A percentile compares a stretch with the other conserved stretches of the same genome.
These are phyloP conservation scores for Diplosphaera chodatii DNA, from an alignment of 139 green algal genomes.

Conservation along the genomic window DNA sequence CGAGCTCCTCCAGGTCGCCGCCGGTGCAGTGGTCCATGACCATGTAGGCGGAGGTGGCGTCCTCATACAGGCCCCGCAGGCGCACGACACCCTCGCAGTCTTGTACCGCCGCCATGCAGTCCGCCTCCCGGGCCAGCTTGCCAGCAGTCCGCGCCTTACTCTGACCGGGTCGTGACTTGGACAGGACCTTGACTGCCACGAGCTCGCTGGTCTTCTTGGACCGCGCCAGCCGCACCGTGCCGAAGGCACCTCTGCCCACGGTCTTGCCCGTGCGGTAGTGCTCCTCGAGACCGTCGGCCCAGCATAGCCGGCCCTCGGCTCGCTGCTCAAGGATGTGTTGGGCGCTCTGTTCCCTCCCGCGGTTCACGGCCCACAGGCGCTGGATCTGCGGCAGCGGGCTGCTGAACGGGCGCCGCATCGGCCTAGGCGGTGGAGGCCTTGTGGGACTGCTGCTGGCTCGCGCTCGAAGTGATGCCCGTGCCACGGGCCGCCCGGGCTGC, in stretches of 20 bases:
- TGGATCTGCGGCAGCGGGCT: neutral
- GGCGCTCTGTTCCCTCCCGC: neutral
- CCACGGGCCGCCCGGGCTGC: too few species aligned
- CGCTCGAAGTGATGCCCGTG: neutral
- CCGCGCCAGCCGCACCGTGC: neutral
- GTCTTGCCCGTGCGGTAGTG: neutral
- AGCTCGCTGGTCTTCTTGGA: neutral
- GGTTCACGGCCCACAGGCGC: neutral
- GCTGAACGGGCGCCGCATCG: neutral
- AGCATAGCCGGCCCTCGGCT: neutral
- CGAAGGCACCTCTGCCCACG: neutral
- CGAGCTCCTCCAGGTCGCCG: conserved; percentile 3
- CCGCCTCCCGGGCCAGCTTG: neutral
- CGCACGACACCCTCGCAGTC: neutral
- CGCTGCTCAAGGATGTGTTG: neutral
- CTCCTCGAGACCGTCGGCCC: neutral
- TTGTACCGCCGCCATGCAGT: neutral
- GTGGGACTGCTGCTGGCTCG: neutral
- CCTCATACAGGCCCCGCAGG: neutral
- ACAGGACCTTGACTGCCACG: neutral
- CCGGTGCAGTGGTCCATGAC: neutral
- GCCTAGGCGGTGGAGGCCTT: neutral
- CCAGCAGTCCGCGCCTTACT: neutral
- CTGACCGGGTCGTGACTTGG: neutral
- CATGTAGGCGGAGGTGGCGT: neutral